Percentiles rank a stretch among this genome's conserved stretches.
These are phyloP conservation scores for Tuber brumale DNA, from an alignment of 495 filamentous ascomycete species.

Conservation along the genomic window DNA sequence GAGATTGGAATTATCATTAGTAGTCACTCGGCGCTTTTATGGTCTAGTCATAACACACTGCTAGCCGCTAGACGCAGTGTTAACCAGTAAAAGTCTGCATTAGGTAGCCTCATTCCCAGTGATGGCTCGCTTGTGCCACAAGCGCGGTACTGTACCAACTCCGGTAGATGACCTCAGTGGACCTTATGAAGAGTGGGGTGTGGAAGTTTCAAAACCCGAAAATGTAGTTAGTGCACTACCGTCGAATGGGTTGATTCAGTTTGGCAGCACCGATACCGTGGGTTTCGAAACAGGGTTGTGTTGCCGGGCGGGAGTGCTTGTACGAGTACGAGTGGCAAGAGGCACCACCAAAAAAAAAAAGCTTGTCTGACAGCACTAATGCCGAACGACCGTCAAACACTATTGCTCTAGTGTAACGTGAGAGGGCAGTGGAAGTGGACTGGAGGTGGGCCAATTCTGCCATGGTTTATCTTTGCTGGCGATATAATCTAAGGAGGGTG, in stretches of 20 bases:
- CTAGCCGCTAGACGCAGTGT: neutral
- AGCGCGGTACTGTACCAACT: neutral
- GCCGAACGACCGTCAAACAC: neutral
- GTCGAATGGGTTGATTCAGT: neutral
- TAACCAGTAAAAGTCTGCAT: neutral
- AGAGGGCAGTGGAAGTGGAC: neutral
- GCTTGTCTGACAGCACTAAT: neutral
- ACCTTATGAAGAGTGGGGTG: neutral
- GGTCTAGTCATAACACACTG: neutral
- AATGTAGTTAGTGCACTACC: neutral
- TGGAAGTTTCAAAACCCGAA: neutral
- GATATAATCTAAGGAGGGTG: neutral
- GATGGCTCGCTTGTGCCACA: neutral
- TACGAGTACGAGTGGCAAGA: neutral
- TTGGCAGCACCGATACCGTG: neutral
- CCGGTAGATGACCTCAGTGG: neutral
- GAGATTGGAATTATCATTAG: neutral
- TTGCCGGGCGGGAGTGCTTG: neutral
- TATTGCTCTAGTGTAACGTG: neutral
- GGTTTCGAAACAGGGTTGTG: neutral
- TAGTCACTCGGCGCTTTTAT: neutral
- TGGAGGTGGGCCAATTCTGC: neutral
- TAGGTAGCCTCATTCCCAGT: neutral
- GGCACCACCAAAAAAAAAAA: neutral
- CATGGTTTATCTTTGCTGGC: neutral